These are phyloP conservation scores for Metschnikowia dekortorum DNA, from an alignment of 805 yeast genomes.

Conservation along the genomic window DNA sequence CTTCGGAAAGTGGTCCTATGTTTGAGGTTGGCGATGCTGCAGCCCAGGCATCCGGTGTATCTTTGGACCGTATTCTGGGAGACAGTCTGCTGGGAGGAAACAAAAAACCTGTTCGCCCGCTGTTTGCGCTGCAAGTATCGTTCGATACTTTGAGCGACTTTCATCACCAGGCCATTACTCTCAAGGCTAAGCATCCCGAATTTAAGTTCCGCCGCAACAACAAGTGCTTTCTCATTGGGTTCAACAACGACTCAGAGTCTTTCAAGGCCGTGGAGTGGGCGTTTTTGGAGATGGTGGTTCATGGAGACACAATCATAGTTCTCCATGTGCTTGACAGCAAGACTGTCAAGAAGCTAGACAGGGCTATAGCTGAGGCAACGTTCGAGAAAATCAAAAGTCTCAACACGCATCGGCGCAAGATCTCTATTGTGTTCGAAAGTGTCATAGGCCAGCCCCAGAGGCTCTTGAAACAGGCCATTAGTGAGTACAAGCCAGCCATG, in stretches of 20 bases:
- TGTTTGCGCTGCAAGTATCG: constrained; percentile 37
- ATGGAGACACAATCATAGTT: constrained; percentile 41
- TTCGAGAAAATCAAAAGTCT: constrained; percentile 30
- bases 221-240: constrained; percentile 39
- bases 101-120: constrained; percentile 8
- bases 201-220: constrained; percentile 42
- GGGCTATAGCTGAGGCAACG: constrained; percentile 23
- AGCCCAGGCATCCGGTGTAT: background rate
- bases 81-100: background rate
- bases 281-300: constrained; percentile 39
- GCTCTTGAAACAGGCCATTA: constrained; percentile 34
- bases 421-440: constrained; percentile 37
- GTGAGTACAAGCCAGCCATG: constrained; percentile 42
- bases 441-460: constrained; percentile 41
- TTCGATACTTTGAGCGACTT: constrained; percentile 35
- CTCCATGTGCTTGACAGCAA: constrained; percentile 41
- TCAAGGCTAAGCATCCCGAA: constrained; percentile 39
- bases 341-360: constrained; percentile 24
- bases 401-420: constrained; percentile 32
- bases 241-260: constrained; percentile 34
- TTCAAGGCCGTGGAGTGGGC: constrained; percentile 41
- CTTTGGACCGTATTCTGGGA: background rate
- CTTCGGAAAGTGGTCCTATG: background rate
- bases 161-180: constrained; percentile 32
- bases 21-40: background rate